Evolutionary conservation across 2,329 filamentous ascomycete genomes (phyloP), one percentile per base, ranked within the genome.

Genomic region (Hawksworthiomyces lignivorus): DNA sequence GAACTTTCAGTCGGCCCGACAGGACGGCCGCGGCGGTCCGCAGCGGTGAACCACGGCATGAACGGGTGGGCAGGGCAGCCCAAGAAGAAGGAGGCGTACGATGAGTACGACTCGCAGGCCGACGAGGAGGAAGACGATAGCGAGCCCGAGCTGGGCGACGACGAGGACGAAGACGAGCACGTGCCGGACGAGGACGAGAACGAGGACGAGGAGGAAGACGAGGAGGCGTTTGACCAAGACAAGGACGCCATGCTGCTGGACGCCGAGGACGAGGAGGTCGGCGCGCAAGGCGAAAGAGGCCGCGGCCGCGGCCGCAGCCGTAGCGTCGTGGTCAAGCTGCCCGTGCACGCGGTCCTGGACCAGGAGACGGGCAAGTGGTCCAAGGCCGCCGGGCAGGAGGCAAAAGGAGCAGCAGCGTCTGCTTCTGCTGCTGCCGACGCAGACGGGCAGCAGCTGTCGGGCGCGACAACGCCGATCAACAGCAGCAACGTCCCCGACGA

Each of bases 261-360:
- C 29, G 74, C 74, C 18, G 69, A 68, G 2, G 68, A 70, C 28
- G 62, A 65, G 24, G 49, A 43, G 17, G 44, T 44, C 27, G 36
- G 34, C 10, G 24, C 12, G 8, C 8, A 8, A 8, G 24, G 24
- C 8, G 24, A 12, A 2, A 8, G 24, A 8, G 24, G 24, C 24
- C 8, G 49, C 47, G n/a, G 40, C 43, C 8, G 49, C 47, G n/a
- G 40, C 43, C n/a, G 36, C 31, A 47, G 69, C 70, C 69, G 70
- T 52, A 86, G 79, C 51, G 70, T 90, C 30, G 73, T 95, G 38
- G 82, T 95, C 43, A 89, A 85, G 58, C 69, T 95, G 12, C 70
- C 72, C 7, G 62, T 80, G 18, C 68, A 68, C 30, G 50, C 68
- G 55, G 35, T 66, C 50, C 50, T 64, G 26, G 59, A 63, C 38